Evolutionary conservation across 2,329 filamentous ascomycete genomes (phyloP).

Genomic region (Colletotrichum trifolii): DNA sequence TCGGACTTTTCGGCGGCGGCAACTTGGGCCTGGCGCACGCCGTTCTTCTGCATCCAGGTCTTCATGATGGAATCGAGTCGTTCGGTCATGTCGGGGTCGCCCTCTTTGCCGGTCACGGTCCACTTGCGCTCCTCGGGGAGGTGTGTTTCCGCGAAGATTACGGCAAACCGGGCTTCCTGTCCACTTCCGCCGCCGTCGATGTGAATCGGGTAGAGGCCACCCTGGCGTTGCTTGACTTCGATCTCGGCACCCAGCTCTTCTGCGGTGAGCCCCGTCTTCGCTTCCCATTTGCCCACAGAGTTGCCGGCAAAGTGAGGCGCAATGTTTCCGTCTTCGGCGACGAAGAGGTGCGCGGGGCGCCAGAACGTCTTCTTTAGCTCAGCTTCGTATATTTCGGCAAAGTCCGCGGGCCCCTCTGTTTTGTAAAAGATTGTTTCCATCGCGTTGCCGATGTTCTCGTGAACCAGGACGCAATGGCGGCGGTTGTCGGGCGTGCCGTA

Average conservation of each 20-base stretch:
- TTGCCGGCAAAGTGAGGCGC: constrained; percentile 32
- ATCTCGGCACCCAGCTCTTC: constrained; percentile 26
- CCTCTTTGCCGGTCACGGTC: constrained; percentile 24
- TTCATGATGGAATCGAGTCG: constrained; percentile 23
- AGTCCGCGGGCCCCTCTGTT: constrained; percentile 12
- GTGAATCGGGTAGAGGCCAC: constrained; percentile 31
- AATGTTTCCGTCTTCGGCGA: constrained; percentile 32
- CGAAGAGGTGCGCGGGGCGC: constrained; percentile 30
- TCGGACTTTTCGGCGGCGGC: constrained; percentile 21
- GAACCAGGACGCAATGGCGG: constrained; percentile 28
- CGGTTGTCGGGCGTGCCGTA: constrained; percentile 28
- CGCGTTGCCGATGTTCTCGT: constrained; percentile 33
- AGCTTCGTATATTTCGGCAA: neutral
- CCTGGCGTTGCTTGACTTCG: constrained; percentile 14
- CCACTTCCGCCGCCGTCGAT: constrained; percentile 23
- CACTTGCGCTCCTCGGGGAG: constrained; percentile 23
- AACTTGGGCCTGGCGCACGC: constrained; percentile 36
- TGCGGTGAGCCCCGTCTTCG: constrained; percentile 14
- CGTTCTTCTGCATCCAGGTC: constrained; percentile 35
- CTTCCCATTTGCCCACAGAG: constrained; percentile 33
- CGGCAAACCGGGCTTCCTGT: constrained; percentile 26
- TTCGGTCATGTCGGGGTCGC: neutral
- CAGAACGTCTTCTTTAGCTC: constrained; percentile 35
- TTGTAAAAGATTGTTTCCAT: constrained; percentile 27
- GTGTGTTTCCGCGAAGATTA: constrained; percentile 35